phyloP scores from a whole-genome alignment of 2,329 filamentous ascomycete species.

The Ceratocystis alfenasii region DNA sequence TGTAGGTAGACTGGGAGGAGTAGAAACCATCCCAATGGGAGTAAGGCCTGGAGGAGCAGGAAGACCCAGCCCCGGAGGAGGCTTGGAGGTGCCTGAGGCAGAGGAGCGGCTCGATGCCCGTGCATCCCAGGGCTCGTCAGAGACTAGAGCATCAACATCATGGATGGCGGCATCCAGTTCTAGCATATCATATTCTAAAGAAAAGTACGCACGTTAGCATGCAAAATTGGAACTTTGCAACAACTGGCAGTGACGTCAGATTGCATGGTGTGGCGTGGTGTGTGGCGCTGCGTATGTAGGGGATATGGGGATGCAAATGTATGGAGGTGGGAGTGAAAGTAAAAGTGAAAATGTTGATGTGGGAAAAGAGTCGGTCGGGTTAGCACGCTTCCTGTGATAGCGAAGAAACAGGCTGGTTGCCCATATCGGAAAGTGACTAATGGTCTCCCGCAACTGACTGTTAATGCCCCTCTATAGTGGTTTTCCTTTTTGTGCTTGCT shows the following conservation, averaged over 20 bases:
- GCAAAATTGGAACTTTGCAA: conserved; percentile 23
- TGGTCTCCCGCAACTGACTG: not conserved
- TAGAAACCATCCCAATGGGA: not conserved
- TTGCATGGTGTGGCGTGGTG: conserved; percentile 2
- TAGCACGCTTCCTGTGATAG: not conserved
- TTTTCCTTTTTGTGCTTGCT: not conserved
- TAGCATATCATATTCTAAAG: conserved; percentile 50
- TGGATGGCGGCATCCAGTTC: conserved; percentile 49
- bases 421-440: not conserved
- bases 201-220: conserved; percentile 33
- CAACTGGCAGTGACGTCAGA: conserved; percentile 17
- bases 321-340: not conserved
- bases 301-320: not conserved
- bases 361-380: not conserved
- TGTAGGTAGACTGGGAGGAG: not conserved
- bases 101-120: not conserved
- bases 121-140: conserved; percentile 38
- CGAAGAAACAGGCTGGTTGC: not conserved
- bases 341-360: not conserved
- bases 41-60: conserved; percentile 27
- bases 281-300: not conserved
- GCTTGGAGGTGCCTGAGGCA: conserved; percentile 6
- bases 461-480: not conserved
- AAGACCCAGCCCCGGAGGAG: conserved; percentile 21
- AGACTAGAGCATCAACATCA: conserved; percentile 58